Evolutionary conservation across 345 rosid genomes (phyloP), one percentile per base, ranked within the genome.

Genomic region (Eucalyptus tenuipes): DNA sequence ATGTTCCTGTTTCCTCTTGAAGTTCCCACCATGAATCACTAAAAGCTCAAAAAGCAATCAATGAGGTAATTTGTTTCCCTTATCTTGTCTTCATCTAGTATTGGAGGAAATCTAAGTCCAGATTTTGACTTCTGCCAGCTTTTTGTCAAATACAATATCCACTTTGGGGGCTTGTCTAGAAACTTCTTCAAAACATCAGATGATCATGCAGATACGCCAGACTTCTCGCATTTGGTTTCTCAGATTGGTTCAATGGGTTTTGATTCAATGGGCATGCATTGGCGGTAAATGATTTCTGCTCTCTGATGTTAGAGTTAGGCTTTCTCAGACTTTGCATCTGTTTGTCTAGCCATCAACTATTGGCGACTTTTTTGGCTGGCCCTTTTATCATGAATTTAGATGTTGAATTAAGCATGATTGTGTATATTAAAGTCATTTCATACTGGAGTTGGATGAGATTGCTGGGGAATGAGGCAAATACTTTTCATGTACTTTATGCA

Each of bases 91-190:
- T 31, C 88, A 64, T 68, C 33, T 81, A 37, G 85, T 31, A 49
- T 68, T 71, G 50, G 87, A 88, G 87, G 87, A 88, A 45, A 66
- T 89, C 49, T 88, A 29, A 57, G 81, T 87, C 64, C n/a, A 79
- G 49, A 49, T 88, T 85, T 88, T 91, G 66, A 88, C 24, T 90
- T 85, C 86, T 86, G 87, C 91, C 98, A 98, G 99, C 97, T 98
- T 88, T 98, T 98, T 94, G 99, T 98, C 94, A 97, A 96, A 92
- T 98, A 95, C 95, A 98, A 98, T 93, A 98, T 96, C 91, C 93
- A 95, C 94, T 98, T 97, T 79, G 93, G 95, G 86, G 99, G 99
- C 89, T 94, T 98, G 75, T 96, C 98, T 87, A 94, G 91, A 94
- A 97, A 93, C 94, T 93, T 96, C 86, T 94, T 95, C 92, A 94